Conservation (phyloP, 2,329 filamentous ascomycete genomes). For the Epichloe elymi region DNA sequence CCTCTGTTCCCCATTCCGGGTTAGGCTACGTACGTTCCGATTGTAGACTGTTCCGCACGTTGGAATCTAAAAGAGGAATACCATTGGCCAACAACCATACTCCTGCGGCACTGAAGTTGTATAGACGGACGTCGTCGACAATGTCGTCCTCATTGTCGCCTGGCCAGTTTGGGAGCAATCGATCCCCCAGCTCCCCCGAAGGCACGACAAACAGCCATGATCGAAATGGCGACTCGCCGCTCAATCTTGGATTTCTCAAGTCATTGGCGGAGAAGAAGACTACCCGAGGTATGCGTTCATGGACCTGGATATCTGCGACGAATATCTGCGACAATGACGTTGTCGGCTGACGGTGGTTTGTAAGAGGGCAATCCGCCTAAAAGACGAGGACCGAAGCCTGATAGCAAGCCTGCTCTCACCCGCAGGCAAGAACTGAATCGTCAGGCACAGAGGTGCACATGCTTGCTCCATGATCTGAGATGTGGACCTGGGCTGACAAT, state of each 20-base stretch:
- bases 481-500: background rate
- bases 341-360: constrained; percentile 3
- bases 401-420: constrained; percentile 88
- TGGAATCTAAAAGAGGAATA: background rate
- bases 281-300: constrained; percentile 48
- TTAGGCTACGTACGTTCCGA: background rate
- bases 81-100: background rate
- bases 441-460: constrained; percentile 75
- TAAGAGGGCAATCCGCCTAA: constrained; percentile 76
- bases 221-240: constrained; percentile 25
- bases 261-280: constrained; percentile 59
- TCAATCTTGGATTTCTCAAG: constrained; percentile 53
- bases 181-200: constrained; percentile 13
- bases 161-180: constrained; percentile 17
- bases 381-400: constrained; percentile 85
- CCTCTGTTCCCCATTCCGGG: background rate
- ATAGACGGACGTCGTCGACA: background rate
- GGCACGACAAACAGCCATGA: constrained; percentile 20
- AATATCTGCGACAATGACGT: background rate
- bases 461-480: background rate
- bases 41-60: background rate
- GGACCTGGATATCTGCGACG: background rate
- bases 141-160: constrained; percentile 32
- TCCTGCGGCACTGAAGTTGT: background rate
- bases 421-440: constrained; percentile 87